A percentile compares a stretch with the other conserved stretches of the same genome.
These are phyloP conservation scores for Posidonia oceanica DNA, from an alignment of 116 monocot species.

Conservation along the genomic window DNA sequence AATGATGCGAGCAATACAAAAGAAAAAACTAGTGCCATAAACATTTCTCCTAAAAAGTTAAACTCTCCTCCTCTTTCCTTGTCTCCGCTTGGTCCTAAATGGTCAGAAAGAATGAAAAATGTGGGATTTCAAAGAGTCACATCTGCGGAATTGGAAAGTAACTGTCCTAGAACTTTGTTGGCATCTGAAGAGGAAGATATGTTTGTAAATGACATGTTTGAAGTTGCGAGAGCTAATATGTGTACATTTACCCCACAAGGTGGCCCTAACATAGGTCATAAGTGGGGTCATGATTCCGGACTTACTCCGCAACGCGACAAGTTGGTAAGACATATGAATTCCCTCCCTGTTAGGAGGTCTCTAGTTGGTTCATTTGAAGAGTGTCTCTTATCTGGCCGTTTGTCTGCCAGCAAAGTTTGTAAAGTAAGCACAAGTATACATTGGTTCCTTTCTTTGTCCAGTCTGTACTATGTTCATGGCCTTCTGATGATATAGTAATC, in stretches of 20 bases:
- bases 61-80: conserved; percentile 62
- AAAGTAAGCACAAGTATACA: conserved; percentile 30
- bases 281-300: conserved; percentile 18
- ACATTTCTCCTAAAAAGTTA: conserved; percentile 30
- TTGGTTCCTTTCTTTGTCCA: neutral
- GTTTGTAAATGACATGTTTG: conserved; percentile 7
- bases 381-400: conserved; percentile 88
- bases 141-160: conserved; percentile 10
- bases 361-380: conserved; percentile 97
- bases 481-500: neutral
- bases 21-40: conserved; percentile 10
- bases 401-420: conserved; percentile 51
- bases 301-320: conserved; percentile 23
- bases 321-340: conserved; percentile 24
- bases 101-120: conserved; percentile 43
- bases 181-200: conserved; percentile 22
- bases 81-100: conserved; percentile 89
- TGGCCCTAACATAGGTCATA: conserved; percentile 4
- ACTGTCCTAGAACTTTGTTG: neutral
- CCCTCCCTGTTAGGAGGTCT: conserved; percentile 58
- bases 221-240: conserved; percentile 27
- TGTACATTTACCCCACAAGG: conserved; percentile 24
- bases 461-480: neutral
- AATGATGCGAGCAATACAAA: conserved; percentile 13
- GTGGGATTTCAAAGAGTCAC: conserved; percentile 24